phyloP scores from a whole-genome alignment of 495 filamentous ascomycete genomes.

The Trichoderma parareesei region DNA sequence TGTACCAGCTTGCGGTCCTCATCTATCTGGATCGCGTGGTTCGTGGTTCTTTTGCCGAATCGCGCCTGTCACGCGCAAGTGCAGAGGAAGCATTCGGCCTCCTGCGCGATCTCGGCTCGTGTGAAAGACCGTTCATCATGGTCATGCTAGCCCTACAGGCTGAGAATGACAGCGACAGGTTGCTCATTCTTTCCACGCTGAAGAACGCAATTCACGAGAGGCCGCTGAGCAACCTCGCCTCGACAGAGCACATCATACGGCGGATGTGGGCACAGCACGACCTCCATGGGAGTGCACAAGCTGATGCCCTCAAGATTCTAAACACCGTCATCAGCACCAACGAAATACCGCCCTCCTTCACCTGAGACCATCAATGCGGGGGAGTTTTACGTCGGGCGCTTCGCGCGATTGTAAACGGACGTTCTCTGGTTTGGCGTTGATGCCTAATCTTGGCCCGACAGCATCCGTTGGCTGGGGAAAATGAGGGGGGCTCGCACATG shows the following conservation, averaged over 20 bases:
- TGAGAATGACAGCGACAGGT: background rate
- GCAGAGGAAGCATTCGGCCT: background rate
- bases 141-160: background rate
- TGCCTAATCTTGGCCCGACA: too few species aligned
- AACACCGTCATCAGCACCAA: background rate
- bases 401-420: background rate
- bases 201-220: background rate
- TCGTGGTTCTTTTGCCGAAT: background rate
- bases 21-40: conserved; percentile 5
- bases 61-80: background rate
- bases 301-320: background rate
- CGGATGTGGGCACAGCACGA: conserved; percentile 2
- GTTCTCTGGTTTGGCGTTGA: background rate
- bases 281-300: background rate
- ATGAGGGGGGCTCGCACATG: too few species aligned
- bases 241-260: background rate
- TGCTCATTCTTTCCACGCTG: background rate
- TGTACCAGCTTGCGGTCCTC: conserved; percentile 7
- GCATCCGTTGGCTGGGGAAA: too few species aligned
- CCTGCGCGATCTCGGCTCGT: background rate
- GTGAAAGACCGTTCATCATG: background rate
- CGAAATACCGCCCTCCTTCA: background rate
- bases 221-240: background rate
- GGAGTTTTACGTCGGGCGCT: too few species aligned
- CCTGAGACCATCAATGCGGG: background rate